Evolutionary conservation across 208 protist species (phyloP), one percentile per base, ranked within the genome.

Genomic region (Wallacemonas sp.): DNA sequence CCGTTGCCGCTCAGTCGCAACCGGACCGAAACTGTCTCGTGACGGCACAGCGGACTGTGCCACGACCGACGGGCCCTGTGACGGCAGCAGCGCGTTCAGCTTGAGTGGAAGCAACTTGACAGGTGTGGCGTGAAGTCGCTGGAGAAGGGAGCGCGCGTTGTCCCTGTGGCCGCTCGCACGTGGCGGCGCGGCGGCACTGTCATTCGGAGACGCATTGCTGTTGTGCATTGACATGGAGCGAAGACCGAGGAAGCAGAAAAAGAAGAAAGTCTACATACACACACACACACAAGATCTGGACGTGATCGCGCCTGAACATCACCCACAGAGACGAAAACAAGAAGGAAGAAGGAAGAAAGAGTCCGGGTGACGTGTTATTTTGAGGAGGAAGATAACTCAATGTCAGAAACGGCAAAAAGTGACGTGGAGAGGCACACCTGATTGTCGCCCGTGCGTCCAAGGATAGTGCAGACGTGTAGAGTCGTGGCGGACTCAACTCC

Each of bases 71-170:
- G 0, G 72, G 29, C 52, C 68, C 66, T 33, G 41, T 43, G 38
- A 26, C 48, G 54, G 23, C 39, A 17, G 16, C 1, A 29, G 26
- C 6, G 29, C 56, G 21, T 80, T 69, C 49, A 88, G 57, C 11
- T 70, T 62, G 2, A 61, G 52, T 1, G 81, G 85, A 4, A 80
- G 49, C 19, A 91, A 72, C 21, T 74, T 44, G n/a, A 83, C 81
- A 2, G 70, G 81, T 8, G 65, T 71, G 5, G 85, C 77, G 46
- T 77, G 71, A 1, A 87, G 73, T 1, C 85, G 68, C 61, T 81
- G 78, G 9, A 92, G 55, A 1, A 92, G 65, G 12, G 65, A 46
- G 6, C 63, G 64, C 16, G 77, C 81, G 30, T 75, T 86, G 69
- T 86, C 81, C 16, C 80, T 70, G 9, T 12, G 48, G n/a, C 17